These are phyloP conservation scores for Arthroderma sp. DNA, from an alignment of 2,329 filamentous ascomycete species.

Conservation along the genomic window DNA sequence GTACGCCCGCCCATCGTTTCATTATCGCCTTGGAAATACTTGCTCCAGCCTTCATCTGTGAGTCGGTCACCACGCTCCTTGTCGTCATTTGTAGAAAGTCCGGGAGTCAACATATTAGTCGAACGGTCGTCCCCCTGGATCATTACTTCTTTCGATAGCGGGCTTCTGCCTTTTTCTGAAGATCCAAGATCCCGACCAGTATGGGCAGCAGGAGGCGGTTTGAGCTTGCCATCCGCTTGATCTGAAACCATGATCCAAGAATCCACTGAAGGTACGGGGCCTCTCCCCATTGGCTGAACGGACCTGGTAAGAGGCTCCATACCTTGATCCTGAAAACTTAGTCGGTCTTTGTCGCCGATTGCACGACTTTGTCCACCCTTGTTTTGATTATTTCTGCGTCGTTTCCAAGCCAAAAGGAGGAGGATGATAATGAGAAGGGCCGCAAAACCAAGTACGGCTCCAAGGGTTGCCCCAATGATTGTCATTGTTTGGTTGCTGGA, in stretches of 20 bases:
- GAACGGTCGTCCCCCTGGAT: constrained; percentile 11
- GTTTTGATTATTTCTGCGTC: constrained; percentile 22
- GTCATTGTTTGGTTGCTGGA: constrained; percentile 30
- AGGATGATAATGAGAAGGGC: constrained; percentile 59
- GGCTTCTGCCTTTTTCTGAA: constrained; percentile 7
- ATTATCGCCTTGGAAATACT: constrained; percentile 33
- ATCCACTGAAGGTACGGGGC: constrained; percentile 28
- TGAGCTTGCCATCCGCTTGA: constrained; percentile 9
- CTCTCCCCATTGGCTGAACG: constrained; percentile 34
- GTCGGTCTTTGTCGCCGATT: constrained; percentile 42
- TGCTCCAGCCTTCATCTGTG: constrained; percentile 37
- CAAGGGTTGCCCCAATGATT: constrained; percentile 70
- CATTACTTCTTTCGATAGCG: constrained; percentile 8
- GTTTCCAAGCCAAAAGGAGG: constrained; percentile 34
- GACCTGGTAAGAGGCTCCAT: constrained; percentile 30
- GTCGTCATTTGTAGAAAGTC: constrained; percentile 12
- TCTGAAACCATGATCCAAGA: constrained; percentile 30
- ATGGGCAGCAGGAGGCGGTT: background rate
- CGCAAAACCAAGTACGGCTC: constrained; percentile 63
- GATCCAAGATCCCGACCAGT: background rate
- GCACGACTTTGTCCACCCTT: constrained; percentile 36
- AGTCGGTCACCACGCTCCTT: constrained; percentile 20
- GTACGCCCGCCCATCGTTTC: constrained; percentile 15
- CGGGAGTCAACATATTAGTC: constrained; percentile 12
- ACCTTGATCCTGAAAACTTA: constrained; percentile 33